Percentiles rank a stretch among this genome's conserved stretches.
phyloP scores from a whole-genome alignment of 2,329 filamentous ascomycete genomes.

The Arthrobotrys musiformis region DNA sequence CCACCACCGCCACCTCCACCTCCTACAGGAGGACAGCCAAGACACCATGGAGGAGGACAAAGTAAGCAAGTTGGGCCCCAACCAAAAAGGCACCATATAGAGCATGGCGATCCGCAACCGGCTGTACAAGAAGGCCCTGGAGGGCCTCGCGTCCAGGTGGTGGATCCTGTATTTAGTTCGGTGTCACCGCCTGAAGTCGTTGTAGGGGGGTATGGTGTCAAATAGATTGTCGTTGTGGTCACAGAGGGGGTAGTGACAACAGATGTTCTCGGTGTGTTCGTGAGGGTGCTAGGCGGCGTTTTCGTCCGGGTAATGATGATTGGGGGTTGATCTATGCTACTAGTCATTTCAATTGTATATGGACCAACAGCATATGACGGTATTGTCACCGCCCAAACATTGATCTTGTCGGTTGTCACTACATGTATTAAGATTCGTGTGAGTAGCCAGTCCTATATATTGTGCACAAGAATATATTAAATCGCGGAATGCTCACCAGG shows the following conservation, averaged over 20 bases:
- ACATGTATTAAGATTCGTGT: background rate
- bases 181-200: background rate
- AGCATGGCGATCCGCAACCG: background rate
- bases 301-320: background rate
- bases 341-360: background rate
- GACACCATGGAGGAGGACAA: background rate
- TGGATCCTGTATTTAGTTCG: background rate
- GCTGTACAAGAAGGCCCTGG: constrained; percentile 5
- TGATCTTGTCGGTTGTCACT: constrained; percentile 2
- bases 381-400: constrained; percentile 1
- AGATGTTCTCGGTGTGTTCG: constrained; percentile 1
- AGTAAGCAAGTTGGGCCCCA: background rate
- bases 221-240: constrained; percentile 4
- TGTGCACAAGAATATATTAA: background rate
- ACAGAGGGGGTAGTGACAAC: background rate
- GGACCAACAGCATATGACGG: background rate
- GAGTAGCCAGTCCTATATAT: background rate
- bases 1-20: background rate
- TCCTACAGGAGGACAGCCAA: background rate
- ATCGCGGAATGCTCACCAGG: background rate
- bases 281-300: background rate
- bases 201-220: constrained; percentile 1
- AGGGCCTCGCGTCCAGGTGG: background rate
- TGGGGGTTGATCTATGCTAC: background rate
- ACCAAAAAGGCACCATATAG: background rate